Evolutionary conservation across 2,329 filamentous ascomycete species (phyloP), one percentile per base, ranked within the genome.

Genomic region (Colletotrichum sp.): DNA sequence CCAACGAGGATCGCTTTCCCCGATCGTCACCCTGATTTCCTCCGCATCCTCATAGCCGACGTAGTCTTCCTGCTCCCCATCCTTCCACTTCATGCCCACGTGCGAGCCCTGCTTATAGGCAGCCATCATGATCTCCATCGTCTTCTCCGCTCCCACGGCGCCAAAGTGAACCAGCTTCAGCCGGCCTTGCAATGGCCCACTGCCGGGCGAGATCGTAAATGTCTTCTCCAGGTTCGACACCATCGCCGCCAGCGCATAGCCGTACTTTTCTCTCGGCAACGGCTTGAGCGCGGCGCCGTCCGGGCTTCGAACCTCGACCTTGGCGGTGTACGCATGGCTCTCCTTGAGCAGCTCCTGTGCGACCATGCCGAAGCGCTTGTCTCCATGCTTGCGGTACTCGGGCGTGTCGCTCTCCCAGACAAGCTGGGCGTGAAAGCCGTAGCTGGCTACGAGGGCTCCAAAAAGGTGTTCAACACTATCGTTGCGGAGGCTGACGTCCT

Each of bases 381-480:
- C 88, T 15, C 96, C 96, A 80, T 94, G 93, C 78, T 91, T 91
- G 77, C 96, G 93, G 84, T 96, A 96, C 78, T 92, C 93, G 0
- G 91, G 87, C 0, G 96, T 97, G 83, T 98, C 96, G 83, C 94
- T 97, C 86, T 98, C 96, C 79, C 95, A 96, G 27, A 98, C 95
- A 5, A 98, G 89, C 56, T 93, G 93, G 34, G 96, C 95, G 81
- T 98, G 96, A 80, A 98, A 92, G 25, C 94, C 96, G 90, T 97
- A 98, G 83, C 94, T 97, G 60, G 93, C 93, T 3, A 98, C 96
- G 27, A 98, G 95, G 28, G 94, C 94, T 30, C 95, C 96, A 80
- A 94, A 90, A 28, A 94, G 86, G 61, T 84, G 82, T 0, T 82
- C 80, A 6, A 88, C 83, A 2, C 78, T 73, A 12, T 83, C 80